Conservation (phyloP, 192 early-diverging fungal species). For the Coemansia sp. region DNA sequence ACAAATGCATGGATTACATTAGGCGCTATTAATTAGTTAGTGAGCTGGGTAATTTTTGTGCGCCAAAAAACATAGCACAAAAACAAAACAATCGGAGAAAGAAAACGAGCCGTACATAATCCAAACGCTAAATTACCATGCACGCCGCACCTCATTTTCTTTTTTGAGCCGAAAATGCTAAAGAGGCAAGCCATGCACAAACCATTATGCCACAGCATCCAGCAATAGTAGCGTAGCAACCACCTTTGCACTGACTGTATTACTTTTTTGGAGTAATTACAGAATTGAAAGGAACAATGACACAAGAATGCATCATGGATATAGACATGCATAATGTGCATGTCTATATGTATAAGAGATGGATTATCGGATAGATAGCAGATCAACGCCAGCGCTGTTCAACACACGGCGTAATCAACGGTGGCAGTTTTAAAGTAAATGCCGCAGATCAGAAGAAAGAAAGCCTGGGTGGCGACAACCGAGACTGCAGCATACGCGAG, state of each 20-base stretch:
- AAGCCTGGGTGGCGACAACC: slow-evolving; percentile 31
- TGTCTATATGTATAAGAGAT: too few relatives aligned
- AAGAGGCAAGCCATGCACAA: slow-evolving; percentile 1
- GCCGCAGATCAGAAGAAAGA: slow-evolving; percentile 44
- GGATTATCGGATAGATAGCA: too few relatives aligned
- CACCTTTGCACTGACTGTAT: too few relatives aligned
- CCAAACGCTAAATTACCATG: background rate
- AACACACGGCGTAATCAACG: slow-evolving; percentile 1
- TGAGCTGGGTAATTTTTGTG: background rate
- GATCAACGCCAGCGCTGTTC: background rate
- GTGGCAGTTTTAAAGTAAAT: slow-evolving; percentile 45
- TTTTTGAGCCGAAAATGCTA: too few relatives aligned
- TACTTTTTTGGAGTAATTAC: too few relatives aligned
- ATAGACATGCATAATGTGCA: too few relatives aligned
- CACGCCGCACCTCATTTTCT: background rate
- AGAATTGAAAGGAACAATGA: too few relatives aligned
- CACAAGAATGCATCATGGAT: too few relatives aligned
- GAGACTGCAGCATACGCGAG: slow-evolving; percentile 30
- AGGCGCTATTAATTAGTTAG: background rate
- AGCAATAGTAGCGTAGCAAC: too few relatives aligned
- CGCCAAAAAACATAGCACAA: too few relatives aligned
- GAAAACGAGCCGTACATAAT: background rate
- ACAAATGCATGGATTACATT: slow-evolving; percentile 1
- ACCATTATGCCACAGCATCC: background rate
- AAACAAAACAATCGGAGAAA: background rate